These are phyloP conservation scores for Camellia sinensis DNA, from an alignment of 148 eudicot genomes.

Conservation along the genomic window DNA sequence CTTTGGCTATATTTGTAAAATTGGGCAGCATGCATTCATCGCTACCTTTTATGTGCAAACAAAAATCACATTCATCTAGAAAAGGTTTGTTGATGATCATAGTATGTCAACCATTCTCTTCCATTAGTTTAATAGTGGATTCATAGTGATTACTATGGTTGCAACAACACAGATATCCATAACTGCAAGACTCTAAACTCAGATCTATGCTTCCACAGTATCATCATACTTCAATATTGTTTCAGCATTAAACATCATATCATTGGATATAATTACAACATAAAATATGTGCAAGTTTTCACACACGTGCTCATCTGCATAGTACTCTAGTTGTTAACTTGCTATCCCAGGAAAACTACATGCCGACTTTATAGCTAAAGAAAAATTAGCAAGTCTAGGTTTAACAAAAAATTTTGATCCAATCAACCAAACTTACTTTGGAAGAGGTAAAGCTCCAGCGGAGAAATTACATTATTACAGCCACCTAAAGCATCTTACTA, in stretches of 20 bases:
- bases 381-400: not conserved
- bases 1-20: not conserved
- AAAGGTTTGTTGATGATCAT: not conserved
- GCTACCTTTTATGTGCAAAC: not conserved
- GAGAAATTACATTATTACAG: not conserved
- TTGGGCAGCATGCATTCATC: not conserved
- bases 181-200: not conserved
- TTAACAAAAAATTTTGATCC: not conserved
- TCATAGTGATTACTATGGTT: not conserved
- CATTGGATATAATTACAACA: not conserved
- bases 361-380: not conserved
- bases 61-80: not conserved
- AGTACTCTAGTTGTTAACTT: not conserved
- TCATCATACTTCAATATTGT: not conserved
- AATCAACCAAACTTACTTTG: not conserved
- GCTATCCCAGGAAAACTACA: not conserved
- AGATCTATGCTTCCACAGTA: not conserved
- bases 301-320: not conserved
- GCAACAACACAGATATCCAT: not conserved
- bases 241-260: not conserved
- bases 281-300: not conserved
- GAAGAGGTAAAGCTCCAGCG: not conserved
- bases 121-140: not conserved
- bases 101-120: not conserved
- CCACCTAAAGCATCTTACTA: conserved; percentile 5